phyloP scores from a whole-genome alignment of 2,329 filamentous ascomycete genomes.

The Corynespora cassiicola region DNA sequence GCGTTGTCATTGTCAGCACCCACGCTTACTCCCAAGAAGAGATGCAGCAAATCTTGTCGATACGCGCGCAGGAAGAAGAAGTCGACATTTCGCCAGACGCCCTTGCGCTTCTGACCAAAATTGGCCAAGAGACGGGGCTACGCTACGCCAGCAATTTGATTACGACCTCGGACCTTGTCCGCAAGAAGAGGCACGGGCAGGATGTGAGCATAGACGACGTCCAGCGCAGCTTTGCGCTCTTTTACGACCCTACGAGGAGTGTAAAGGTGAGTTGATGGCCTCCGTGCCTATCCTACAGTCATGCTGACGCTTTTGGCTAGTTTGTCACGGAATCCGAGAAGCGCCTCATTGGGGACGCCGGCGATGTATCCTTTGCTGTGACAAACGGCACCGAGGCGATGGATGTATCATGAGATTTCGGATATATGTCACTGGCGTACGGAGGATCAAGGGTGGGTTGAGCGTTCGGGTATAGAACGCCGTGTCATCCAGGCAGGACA shows the following conservation, averaged over 20 bases:
- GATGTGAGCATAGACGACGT: conserved; percentile 88
- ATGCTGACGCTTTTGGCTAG: conserved; percentile 20
- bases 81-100: conserved; percentile 90
- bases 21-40: conserved; percentile 83
- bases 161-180: conserved; percentile 87
- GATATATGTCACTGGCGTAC: conserved; percentile 22
- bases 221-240: conserved; percentile 89
- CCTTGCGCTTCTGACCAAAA: conserved; percentile 91
- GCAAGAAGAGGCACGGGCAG: conserved; percentile 82
- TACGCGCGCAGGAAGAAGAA: conserved; percentile 94
- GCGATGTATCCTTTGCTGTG: conserved; percentile 72
- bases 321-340: conserved; percentile 92
- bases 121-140: conserved; percentile 88
- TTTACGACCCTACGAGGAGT: conserved; percentile 88
- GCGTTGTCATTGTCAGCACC: conserved; percentile 95
- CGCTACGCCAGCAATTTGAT: conserved; percentile 98
- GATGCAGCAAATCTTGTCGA: conserved; percentile 89
- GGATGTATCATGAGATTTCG: conserved; percentile 64
- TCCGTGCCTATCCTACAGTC: neutral
- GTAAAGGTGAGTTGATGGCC: conserved; percentile 69
- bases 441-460: conserved; percentile 21
- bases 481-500: conserved; percentile 10
- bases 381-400: conserved; percentile 68
- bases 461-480: conserved; percentile 27
- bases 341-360: conserved; percentile 87